Percentiles rank a stretch among this genome's conserved stretches.
Evolutionary conservation across 768 basidiomycete genomes (phyloP).

Genomic region (Grammothele lineata): DNA sequence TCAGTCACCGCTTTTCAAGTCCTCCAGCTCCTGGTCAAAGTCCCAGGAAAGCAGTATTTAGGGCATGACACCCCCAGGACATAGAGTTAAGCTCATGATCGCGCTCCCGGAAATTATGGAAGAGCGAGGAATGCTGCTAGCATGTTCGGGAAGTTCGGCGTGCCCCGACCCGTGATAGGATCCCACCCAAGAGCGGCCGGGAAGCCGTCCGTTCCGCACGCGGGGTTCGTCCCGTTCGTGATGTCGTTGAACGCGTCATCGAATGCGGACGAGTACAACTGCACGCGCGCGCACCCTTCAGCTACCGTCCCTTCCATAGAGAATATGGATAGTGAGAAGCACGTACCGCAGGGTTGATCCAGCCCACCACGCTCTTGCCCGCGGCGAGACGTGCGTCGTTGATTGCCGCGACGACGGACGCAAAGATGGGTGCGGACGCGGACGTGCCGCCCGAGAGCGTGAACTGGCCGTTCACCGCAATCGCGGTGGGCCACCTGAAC

Average conservation of each 20-base stretch:
- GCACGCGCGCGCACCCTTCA: background rate
- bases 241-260: slow-evolving; percentile 29
- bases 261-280: slow-evolving; percentile 19
- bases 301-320: background rate
- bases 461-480: slow-evolving; percentile 28
- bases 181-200: slow-evolving; percentile 30
- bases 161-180: slow-evolving; percentile 32
- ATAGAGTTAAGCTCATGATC: no score
- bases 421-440: slow-evolving; percentile 33
- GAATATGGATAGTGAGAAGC: no score
- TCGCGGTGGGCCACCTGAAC: slow-evolving; percentile 2
- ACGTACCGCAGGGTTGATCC: slow-evolving; percentile 64
- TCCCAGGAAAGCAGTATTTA: no score
- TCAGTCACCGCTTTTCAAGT: no score
- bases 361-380: slow-evolving; percentile 33
- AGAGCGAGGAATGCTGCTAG: slow-evolving; percentile 9
- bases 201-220: slow-evolving; percentile 34
- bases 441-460: slow-evolving; percentile 33
- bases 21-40: no score
- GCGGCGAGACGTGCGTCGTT: slow-evolving; percentile 34
- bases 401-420: slow-evolving; percentile 30
- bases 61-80: no score
- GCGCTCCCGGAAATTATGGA: no score
- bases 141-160: slow-evolving; percentile 25
- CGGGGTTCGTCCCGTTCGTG: slow-evolving; percentile 30